Evolutionary conservation across 768 basidiomycete genomes (phyloP).

Genomic region (Podaxis sp.): DNA sequence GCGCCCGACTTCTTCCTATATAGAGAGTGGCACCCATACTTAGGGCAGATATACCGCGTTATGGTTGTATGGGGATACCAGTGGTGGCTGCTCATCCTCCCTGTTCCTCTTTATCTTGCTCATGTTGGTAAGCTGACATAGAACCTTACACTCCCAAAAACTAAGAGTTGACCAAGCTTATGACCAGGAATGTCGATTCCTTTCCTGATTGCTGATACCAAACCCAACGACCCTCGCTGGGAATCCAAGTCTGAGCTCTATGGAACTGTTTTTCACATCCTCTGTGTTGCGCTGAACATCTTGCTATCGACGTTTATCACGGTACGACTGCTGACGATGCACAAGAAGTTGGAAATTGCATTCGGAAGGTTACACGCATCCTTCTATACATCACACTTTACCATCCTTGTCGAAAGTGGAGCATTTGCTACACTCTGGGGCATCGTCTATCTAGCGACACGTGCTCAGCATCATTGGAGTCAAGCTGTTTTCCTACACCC

Average conservation of each 20-base stretch:
- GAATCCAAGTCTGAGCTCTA: constrained; percentile 12
- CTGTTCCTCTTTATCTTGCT: constrained; percentile 26
- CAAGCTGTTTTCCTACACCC: constrained; percentile 29
- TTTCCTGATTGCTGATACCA: constrained; percentile 23
- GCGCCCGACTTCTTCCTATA: not conserved
- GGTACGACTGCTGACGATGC: constrained; percentile 27
- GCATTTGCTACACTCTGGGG: constrained; percentile 34
- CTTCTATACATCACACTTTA: constrained; percentile 31
- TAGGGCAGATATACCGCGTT: constrained; percentile 28
- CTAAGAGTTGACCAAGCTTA: not conserved
- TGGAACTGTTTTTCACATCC: constrained; percentile 22
- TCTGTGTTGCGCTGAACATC: constrained; percentile 28
- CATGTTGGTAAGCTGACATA: constrained; percentile 24
- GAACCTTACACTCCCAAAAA: not conserved
- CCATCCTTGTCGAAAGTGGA: constrained; percentile 36
- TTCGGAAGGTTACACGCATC: constrained; percentile 31
- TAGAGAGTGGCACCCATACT: not conserved
- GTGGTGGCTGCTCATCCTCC: constrained; percentile 24
- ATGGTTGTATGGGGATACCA: constrained; percentile 30
- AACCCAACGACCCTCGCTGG: constrained; percentile 15
- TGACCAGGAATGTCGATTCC: constrained; percentile 29
- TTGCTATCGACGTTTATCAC: constrained; percentile 24
- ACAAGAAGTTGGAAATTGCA: constrained; percentile 27
- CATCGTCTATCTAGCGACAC: constrained; percentile 23
- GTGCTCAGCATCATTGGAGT: constrained; percentile 19